Conservation (phyloP, 2,329 filamentous ascomycete species). For the Hypoxylon sp. region DNA sequence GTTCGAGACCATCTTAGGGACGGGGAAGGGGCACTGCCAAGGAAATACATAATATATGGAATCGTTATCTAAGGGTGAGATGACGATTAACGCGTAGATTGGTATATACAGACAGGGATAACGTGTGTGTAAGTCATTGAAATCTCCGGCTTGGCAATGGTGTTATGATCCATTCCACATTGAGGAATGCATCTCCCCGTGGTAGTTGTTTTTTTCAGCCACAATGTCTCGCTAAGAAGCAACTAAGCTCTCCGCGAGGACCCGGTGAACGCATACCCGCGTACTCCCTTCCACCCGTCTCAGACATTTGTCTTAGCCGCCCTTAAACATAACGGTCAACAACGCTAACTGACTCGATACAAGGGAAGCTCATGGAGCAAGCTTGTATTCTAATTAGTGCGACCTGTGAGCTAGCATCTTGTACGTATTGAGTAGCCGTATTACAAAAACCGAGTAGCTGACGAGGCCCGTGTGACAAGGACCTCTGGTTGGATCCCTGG, state of each 20-base stretch:
- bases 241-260: slow-evolving; percentile 36
- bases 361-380: slow-evolving; percentile 3
- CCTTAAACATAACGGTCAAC: slow-evolving; percentile 18
- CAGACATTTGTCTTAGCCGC: slow-evolving; percentile 39
- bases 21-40: slow-evolving; percentile 37
- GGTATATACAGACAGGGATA: slow-evolving; percentile 32
- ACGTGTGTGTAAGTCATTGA: slow-evolving; percentile 47
- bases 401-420: slow-evolving; percentile 9
- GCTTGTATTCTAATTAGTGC: slow-evolving; percentile 15
- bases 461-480: slow-evolving; percentile 30
- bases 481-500: slow-evolving; percentile 5
- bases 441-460: slow-evolving; percentile 29
- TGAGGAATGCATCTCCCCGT: slow-evolving; percentile 35
- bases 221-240: slow-evolving; percentile 31
- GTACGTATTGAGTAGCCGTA: slow-evolving; percentile 5
- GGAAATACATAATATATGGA: slow-evolving; percentile 40
- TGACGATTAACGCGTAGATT: slow-evolving; percentile 39
- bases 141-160: slow-evolving; percentile 47
- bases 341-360: slow-evolving; percentile 6
- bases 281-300: slow-evolving; percentile 24
- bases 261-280: slow-evolving; percentile 33
- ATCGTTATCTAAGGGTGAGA: slow-evolving; percentile 29
- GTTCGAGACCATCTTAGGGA: slow-evolving; percentile 4
- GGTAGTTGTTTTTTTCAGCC: slow-evolving; percentile 22
- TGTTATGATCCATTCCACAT: slow-evolving; percentile 40